These are phyloP conservation scores for Coprinellus aureogranulatus DNA, from an alignment of 768 basidiomycete species.

Conservation along the genomic window DNA sequence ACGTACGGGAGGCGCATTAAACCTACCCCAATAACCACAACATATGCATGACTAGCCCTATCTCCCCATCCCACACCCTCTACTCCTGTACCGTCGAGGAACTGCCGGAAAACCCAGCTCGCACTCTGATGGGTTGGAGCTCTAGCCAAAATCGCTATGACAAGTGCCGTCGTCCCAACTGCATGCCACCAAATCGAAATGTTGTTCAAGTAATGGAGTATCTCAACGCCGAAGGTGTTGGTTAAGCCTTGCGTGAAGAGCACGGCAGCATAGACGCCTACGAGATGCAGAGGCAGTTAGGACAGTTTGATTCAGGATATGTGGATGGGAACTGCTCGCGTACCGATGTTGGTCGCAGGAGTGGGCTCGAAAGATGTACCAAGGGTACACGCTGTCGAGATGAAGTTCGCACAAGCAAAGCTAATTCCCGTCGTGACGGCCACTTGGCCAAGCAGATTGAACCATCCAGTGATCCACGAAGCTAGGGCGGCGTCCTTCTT, in stretches of 20 bases:
- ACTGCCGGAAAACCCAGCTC: constrained; percentile 66
- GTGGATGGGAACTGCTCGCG: constrained; percentile 9
- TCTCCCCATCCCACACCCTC: constrained; percentile 57
- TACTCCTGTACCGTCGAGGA: constrained; percentile 66
- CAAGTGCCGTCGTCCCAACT: constrained; percentile 62
- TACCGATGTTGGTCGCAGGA: constrained; percentile 60
- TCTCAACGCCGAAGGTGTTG: constrained; percentile 71
- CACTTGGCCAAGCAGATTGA: constrained; percentile 72
- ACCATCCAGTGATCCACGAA: constrained; percentile 77
- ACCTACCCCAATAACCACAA: constrained; percentile 60
- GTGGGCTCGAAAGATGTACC: constrained; percentile 58
- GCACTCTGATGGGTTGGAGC: constrained; percentile 70
- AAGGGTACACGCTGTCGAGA: constrained; percentile 62
- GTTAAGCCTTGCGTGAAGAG: constrained; percentile 66
- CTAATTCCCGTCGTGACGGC: constrained; percentile 77
- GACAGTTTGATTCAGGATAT: background rate
- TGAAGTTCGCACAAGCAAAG: constrained; percentile 65
- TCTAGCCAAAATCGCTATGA: constrained; percentile 66
- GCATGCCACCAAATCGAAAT: constrained; percentile 76
- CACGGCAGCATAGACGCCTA: constrained; percentile 63
- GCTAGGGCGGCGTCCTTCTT: constrained; percentile 59
- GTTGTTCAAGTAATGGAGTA: constrained; percentile 68
- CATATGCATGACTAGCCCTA: constrained; percentile 67
- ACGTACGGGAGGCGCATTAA: background rate
- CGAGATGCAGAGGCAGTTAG: background rate